Percentiles rank a stretch among this genome's conserved stretches.
phyloP scores from a whole-genome alignment of 345 rosid species.

The Turritis glabra region DNA sequence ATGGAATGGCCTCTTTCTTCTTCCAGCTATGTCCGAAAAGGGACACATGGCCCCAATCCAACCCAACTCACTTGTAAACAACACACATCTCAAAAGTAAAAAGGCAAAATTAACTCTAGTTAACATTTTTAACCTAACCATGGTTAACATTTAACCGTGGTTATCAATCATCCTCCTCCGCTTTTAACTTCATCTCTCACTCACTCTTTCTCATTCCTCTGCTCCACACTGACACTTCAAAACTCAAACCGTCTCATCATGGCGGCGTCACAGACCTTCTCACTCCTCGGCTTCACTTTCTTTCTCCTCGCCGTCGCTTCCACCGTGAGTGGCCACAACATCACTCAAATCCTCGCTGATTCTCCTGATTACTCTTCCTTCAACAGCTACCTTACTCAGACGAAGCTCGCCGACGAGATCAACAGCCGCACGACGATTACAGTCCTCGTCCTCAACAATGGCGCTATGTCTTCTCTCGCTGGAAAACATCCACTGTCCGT shows the following conservation, averaged over 20 bases:
- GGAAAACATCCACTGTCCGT: slow-evolving; percentile 71
- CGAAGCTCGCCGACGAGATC: slow-evolving; percentile 87
- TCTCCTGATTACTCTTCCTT: slow-evolving; percentile 71
- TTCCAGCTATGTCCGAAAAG: slow-evolving; percentile 52
- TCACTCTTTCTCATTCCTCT: slow-evolving; percentile 22
- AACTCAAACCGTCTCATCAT: slow-evolving; percentile 32
- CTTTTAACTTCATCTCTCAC: slow-evolving; percentile 22
- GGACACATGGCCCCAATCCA: slow-evolving; percentile 55
- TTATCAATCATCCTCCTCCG: not conserved
- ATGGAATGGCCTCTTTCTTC: slow-evolving; percentile 33
- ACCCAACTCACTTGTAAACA: slow-evolving; percentile 27
- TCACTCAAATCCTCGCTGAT: slow-evolving; percentile 68
- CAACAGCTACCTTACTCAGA: slow-evolving; percentile 69
- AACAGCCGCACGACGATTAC: slow-evolving; percentile 84
- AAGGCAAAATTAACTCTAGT: slow-evolving; percentile 29
- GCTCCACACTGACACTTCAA: slow-evolving; percentile 1
- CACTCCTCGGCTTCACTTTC: slow-evolving; percentile 40
- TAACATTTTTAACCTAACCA: not conserved
- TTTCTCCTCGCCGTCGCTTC: slow-evolving; percentile 36
- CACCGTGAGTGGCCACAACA: slow-evolving; percentile 59
- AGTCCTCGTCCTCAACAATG: slow-evolving; percentile 73
- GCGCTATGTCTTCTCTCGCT: slow-evolving; percentile 71
- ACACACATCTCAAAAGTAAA: slow-evolving; percentile 15
- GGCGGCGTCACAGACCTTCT: slow-evolving; percentile 38
- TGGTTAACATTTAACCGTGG: slow-evolving; percentile 29